Base-by-base conservation (phyloP, 768 basidiomycete genomes). In the Lactifluus subvellereus region DNA sequence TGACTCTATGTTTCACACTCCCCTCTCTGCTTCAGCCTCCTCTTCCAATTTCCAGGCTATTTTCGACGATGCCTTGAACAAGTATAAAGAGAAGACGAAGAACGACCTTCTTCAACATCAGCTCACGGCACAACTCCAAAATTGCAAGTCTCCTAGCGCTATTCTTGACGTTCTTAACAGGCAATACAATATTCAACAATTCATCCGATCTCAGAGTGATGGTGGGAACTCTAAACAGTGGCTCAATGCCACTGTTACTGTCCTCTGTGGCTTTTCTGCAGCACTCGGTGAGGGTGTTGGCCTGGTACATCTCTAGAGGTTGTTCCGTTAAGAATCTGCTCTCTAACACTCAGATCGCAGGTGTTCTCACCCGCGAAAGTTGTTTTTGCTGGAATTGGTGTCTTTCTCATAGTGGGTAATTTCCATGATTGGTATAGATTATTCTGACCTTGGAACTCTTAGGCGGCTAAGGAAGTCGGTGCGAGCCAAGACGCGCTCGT, bases 211-310 rank as follows among this genome's bases (percentile, higher is more conserved):
- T 35, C 50, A n/a, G 20, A 43, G 13, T 5, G 20, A 18, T 40
- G 20, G 32, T 48, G 42, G 20, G 20, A 32, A 42, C 6, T 35
- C 42, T 10, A 52, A 45, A 20, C n/a, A 43, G n/a, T 59, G 50
- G 50, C 59, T 59, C 42, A 35, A 52, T 6, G 20, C 59, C 14
- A 59, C 59, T 33, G 59, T 32, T 16, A 59, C 33, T 10, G 51
- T 59, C 14, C 32, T 59, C 1, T 59, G 42, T 27, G 50, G 38
- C 7, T 53, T 59, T 45, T 59, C 59, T 43, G 30, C 4, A 6
- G 22, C 42, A 2, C 40, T 53, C 1, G 42, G 59, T 8, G 50
- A 37, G 16, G 32, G 50, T 3, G 20, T 32, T 7, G 51, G 51
- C 9, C n/a, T 42, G 20, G 51, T 59, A 33, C 33, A 16, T 20